Evolutionary conservation across 306 rosid species (phyloP), one percentile per base, ranked within the genome.

Genomic region (Lablab purpureus): DNA sequence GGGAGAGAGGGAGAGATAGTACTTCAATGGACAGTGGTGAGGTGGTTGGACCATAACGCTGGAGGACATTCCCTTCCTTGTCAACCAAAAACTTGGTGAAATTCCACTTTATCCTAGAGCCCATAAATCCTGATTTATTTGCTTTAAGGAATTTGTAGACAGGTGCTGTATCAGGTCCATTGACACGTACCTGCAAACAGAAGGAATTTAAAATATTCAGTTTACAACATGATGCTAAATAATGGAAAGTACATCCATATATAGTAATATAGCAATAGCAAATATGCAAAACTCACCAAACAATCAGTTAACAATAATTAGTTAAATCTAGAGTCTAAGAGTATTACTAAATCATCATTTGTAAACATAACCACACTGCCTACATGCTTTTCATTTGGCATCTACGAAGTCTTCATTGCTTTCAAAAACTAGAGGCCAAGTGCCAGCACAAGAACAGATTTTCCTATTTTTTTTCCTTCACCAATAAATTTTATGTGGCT

Each of bases 41-140:
- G 25, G 91, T 88, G 88, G 88, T 77, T 71, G 96, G 36, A 67
- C 87, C 47, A 21, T 86, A 91, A 34, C 98, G 97, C 36, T 36
- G 47, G 23, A 94, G 76, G 74, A 87, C 94, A 21, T 23, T 47
- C 34, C 98, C 98, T 34, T 94, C 89, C 87, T 71, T 87, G 81
- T 87, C 89, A 50, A 90, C 85, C 77, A 94, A 85, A 87, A 94
- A 94, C 93, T 94, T 94, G 76, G 96, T 92, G 88, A 92, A 94
- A 81, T 94, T 94, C 98, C 97, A 94, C 90, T 94, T 90, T 81
- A 94, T 87, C 71, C 93, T 82, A 34, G 87, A 43, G 47, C 97
- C 94, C 36, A 88, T 3, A 69, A 90, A 86, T 73, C 97, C 97
- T 56, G 58, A 2, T 82, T 86, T 90, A 28, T 71, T 75, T 64